These are phyloP conservation scores for Penicillium sp. DNA, from an alignment of 2,329 filamentous ascomycete species.

Conservation along the genomic window DNA sequence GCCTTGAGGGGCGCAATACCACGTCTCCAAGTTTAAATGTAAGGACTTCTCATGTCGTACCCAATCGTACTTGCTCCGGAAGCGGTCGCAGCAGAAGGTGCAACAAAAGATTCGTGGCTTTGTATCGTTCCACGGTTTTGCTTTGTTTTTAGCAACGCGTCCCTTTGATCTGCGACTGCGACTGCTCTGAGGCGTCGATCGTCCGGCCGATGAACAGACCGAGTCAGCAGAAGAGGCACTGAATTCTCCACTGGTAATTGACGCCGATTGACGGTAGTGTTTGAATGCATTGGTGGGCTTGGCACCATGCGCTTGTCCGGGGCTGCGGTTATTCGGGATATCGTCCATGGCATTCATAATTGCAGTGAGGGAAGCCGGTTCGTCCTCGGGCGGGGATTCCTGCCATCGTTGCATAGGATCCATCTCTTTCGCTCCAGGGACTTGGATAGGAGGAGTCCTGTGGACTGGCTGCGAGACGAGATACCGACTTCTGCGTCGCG, in stretches of 20 bases:
- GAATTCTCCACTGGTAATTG: slow-evolving; percentile 15
- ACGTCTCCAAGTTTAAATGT: slow-evolving; percentile 20
- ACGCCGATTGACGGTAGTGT: slow-evolving; percentile 8
- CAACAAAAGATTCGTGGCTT: slow-evolving; percentile 19
- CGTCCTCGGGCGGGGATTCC: slow-evolving; percentile 53
- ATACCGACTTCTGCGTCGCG: slow-evolving; percentile 13
- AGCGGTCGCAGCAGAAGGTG: slow-evolving; percentile 23
- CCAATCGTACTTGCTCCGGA: slow-evolving; percentile 21
- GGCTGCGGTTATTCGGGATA: slow-evolving; percentile 1
- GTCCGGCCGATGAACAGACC: slow-evolving; percentile 14
- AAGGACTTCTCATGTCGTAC: slow-evolving; percentile 21
- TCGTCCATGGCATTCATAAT: slow-evolving; percentile 46
- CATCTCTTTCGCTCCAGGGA: slow-evolving; percentile 8
- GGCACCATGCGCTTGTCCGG: neutral
- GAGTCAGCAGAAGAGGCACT: slow-evolving; percentile 25
- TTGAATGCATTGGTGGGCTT: slow-evolving; percentile 12
- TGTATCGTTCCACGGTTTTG: slow-evolving; percentile 9
- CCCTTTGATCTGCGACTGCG: slow-evolving; percentile 6
- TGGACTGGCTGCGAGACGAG: neutral
- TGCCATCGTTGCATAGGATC: slow-evolving; percentile 55
- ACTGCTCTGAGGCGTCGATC: slow-evolving; percentile 27
- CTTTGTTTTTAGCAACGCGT: slow-evolving; percentile 5
- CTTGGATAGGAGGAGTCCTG: neutral
- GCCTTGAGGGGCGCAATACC: slow-evolving; percentile 20
- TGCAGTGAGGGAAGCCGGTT: slow-evolving; percentile 47